phyloP scores from a whole-genome alignment of 306 rosid genomes.

The Sophora flavescens region DNA sequence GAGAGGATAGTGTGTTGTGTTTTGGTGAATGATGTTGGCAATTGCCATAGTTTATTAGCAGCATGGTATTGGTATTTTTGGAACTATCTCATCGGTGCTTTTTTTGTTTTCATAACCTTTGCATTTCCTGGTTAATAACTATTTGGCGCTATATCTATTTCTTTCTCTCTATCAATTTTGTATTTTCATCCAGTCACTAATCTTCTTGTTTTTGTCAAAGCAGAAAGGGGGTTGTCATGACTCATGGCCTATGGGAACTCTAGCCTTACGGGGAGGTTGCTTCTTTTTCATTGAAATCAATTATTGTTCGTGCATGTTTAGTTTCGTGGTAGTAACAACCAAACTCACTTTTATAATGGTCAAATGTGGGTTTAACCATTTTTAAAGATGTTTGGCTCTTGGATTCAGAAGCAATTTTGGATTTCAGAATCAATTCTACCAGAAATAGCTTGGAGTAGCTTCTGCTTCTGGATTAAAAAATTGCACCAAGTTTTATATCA shows the following conservation, averaged over 20 bases:
- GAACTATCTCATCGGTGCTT: constrained; percentile 6
- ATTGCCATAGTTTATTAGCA: neutral
- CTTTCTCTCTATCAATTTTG: neutral
- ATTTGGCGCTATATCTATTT: no score
- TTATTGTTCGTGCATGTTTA: no score
- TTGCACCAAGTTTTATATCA: no score
- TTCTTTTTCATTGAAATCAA: neutral
- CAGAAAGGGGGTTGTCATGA: constrained; percentile 27
- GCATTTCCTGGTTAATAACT: constrained; percentile 17
- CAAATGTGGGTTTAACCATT: no score
- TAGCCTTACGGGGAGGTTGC: neutral
- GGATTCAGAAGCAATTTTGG: no score
- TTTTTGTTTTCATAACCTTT: constrained; percentile 39
- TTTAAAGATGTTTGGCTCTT: no score
- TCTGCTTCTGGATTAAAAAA: no score
- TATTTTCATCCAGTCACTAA: neutral
- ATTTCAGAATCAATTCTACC: no score
- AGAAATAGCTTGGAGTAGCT: no score
- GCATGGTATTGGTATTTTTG: neutral
- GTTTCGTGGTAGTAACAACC: no score
- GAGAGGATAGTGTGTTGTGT: constrained; percentile 28
- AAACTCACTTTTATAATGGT: no score
- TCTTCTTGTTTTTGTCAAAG: neutral
- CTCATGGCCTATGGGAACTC: constrained; percentile 2
- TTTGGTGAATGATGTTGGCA: neutral